Base-by-base conservation (phyloP, 2,329 filamentous ascomycete species). In the Ceratocystiopsis sp. region DNA sequence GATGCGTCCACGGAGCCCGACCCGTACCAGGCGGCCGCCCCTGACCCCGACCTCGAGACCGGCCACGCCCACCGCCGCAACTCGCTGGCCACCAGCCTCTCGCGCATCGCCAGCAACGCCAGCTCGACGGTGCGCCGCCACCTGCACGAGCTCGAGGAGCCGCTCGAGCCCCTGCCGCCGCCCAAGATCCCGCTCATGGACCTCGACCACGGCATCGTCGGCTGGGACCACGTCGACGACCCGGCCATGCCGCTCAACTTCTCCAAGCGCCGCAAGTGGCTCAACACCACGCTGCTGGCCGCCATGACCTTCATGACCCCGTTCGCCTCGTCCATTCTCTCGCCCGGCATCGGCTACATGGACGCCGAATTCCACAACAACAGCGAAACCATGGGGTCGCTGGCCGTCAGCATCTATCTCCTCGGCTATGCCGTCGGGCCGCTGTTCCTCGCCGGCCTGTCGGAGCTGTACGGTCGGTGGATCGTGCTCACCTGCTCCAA, bases 401-500 rank as follows among this genome's bases (percentile, higher is more conserved):
- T 77, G 52, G 67, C 71, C 13, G 72, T 77, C 33, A 74, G 68
- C 45, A 75, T 80, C 45, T 80, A 75, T 53, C 57, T 79, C 2
- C 57, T 79, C 45, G 78, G 79, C 17, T 75, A 74, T 48, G 71
- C 69, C 2, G 62, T 69, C 17, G 76, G 75, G 0, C 75, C 76
- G 0, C 56, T 72, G 42, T 47, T 51, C 33, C 47, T 51, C 3
- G 50, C 48, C 10, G 43, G 43, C 6, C 39, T 51, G 34, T 51
- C 49, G 1, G 50, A 52, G 25, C 29, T 51, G 37, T 52, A 51
- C 38, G 50, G 50, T 17, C 50, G 49, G n/a, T 37, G 48, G 21
- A 83, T 86, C 0, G 81, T 93, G 35, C 89, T 94, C 52, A 66
- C 85, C 25, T 64, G 66, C 1, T 78, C 82, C 10, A 85, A 84